phyloP scores from a whole-genome alignment of 352 stramenopile genomes.

The Phytophthora europaea region DNA sequence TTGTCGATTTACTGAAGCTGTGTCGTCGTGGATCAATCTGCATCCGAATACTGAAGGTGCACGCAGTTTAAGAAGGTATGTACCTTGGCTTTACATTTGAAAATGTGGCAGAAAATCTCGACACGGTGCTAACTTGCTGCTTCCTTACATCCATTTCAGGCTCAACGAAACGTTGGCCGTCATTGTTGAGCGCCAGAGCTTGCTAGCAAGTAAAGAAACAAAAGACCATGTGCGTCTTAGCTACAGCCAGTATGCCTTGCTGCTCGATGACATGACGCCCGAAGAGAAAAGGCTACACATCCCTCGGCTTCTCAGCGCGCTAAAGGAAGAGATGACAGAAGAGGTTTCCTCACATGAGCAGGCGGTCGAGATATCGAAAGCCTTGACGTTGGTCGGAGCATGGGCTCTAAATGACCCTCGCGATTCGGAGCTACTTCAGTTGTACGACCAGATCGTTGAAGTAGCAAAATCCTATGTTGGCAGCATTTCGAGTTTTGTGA shows the following conservation, averaged over 20 bases:
- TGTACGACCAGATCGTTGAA: background rate
- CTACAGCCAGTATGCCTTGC: background rate
- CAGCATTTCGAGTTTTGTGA: background rate
- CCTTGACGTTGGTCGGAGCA: background rate
- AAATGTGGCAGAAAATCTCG: background rate
- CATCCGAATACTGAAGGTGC: background rate
- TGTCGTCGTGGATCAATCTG: background rate
- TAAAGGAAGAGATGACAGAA: background rate
- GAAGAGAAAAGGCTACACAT: background rate
- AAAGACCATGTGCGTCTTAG: background rate
- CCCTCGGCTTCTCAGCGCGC: background rate
- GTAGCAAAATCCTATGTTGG: background rate
- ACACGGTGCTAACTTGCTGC: background rate
- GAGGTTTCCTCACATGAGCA: background rate
- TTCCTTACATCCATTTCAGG: background rate
- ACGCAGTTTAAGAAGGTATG: background rate
- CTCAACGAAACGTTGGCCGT: background rate
- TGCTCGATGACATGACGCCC: background rate
- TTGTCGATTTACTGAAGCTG: background rate
- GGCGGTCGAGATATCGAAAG: background rate
- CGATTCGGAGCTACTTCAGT: background rate
- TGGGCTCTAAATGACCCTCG: background rate
- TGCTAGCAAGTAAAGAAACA: background rate
- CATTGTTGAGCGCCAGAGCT: background rate
- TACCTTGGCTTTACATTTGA: background rate